These are phyloP conservation scores for Friedmanniomyces endolithicus DNA, from an alignment of 495 filamentous ascomycete genomes.

Conservation along the genomic window DNA sequence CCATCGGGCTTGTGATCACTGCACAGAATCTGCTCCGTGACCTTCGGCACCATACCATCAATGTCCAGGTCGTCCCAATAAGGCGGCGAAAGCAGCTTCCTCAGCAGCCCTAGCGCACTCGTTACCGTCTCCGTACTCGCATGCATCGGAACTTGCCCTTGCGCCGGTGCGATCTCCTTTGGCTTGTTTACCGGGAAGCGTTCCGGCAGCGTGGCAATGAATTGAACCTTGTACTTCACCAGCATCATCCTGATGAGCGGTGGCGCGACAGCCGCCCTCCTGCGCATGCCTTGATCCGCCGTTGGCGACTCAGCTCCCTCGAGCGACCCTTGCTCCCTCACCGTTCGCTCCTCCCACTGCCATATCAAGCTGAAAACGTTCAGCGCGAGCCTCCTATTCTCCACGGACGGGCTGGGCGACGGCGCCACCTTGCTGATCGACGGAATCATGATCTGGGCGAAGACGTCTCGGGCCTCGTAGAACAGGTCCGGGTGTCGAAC, in stretches of 20 bases:
- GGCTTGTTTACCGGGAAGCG: constrained; percentile 53
- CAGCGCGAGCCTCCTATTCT: constrained; percentile 82
- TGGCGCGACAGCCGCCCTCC: constrained; percentile 35
- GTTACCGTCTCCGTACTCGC: constrained; percentile 59
- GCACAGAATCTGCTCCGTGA: constrained; percentile 69
- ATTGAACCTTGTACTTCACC: constrained; percentile 85
- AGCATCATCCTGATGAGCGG: constrained; percentile 55
- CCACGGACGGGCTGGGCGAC: constrained; percentile 74
- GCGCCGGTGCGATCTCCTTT: neutral
- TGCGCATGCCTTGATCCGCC: constrained; percentile 27
- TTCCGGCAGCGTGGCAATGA: constrained; percentile 81
- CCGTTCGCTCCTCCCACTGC: constrained; percentile 79
- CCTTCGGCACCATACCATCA: constrained; percentile 69
- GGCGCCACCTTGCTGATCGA: constrained; percentile 79
- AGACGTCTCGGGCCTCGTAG: constrained; percentile 86
- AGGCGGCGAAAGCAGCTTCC: constrained; percentile 71
- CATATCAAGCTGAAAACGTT: constrained; percentile 82
- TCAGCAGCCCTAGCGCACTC: constrained; percentile 70
- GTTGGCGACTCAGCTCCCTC: constrained; percentile 7
- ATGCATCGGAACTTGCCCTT: neutral
- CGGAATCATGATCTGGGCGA: constrained; percentile 74
- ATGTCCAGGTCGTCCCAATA: constrained; percentile 90
- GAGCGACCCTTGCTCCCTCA: constrained; percentile 38
- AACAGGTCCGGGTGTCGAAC: constrained; percentile 87
- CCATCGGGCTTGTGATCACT: constrained; percentile 38